A percentile compares a stretch with the other conserved stretches of the same genome.
These are phyloP conservation scores for Phallus indusiatus DNA, from an alignment of 768 basidiomycete genomes.

Conservation along the genomic window DNA sequence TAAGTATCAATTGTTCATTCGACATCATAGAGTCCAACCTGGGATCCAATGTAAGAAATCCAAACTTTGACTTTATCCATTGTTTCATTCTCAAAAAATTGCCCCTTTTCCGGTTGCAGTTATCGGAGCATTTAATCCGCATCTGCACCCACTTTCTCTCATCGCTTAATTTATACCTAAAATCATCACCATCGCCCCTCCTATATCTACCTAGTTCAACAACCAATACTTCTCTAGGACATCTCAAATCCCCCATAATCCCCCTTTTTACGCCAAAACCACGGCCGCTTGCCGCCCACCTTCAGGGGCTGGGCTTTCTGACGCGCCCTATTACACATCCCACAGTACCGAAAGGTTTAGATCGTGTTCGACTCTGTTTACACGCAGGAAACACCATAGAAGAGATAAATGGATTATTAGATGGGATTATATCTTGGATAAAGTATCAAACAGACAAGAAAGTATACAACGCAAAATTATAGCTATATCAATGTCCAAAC, in stretches of 20 bases:
- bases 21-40: constrained; percentile 66
- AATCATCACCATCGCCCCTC: constrained; percentile 26
- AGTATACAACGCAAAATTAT: not conserved
- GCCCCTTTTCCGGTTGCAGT: constrained; percentile 13
- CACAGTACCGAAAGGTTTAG: constrained; percentile 79
- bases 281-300: constrained; percentile 62
- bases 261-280: constrained; percentile 74
- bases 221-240: constrained; percentile 1
- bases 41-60: constrained; percentile 38
- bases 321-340: constrained; percentile 78
- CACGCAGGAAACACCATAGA: constrained; percentile 62
- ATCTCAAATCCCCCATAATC: constrained; percentile 65
- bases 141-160: constrained; percentile 34
- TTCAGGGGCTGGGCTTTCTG: constrained; percentile 43
- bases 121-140: constrained; percentile 31
- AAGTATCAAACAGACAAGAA: not conserved
- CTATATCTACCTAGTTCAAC: constrained; percentile 14
- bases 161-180: constrained; percentile 24
- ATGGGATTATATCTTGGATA: constrained; percentile 29
- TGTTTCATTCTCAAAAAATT: not conserved
- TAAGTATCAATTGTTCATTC: constrained; percentile 69
- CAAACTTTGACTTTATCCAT: constrained; percentile 15
- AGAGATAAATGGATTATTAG: constrained; percentile 52
- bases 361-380: constrained; percentile 82
- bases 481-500: not conserved